These are phyloP conservation scores for Clarkia xantiana DNA, from an alignment of 345 rosid species.

Conservation along the genomic window DNA sequence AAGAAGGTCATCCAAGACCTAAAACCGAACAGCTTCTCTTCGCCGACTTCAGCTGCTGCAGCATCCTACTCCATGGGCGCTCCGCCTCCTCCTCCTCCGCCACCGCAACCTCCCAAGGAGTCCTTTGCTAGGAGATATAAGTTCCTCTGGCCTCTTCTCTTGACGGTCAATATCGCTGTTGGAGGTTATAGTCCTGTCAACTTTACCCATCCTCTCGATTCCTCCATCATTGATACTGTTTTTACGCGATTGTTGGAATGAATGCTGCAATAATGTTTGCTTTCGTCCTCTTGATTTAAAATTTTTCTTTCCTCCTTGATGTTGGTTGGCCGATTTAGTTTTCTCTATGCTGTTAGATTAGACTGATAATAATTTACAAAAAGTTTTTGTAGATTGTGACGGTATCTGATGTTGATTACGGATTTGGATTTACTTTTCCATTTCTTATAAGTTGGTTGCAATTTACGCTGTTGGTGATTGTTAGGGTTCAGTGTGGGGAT, in stretches of 20 bases:
- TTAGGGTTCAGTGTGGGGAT: neutral
- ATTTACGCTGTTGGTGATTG: neutral
- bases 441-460: neutral
- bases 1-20: constrained; percentile 29
- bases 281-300: too few relatives aligned
- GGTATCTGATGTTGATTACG: too few relatives aligned
- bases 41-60: constrained; percentile 26
- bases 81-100: constrained; percentile 31
- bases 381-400: too few relatives aligned
- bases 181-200: constrained; percentile 41
- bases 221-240: neutral
- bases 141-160: constrained; percentile 71
- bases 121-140: constrained; percentile 71
- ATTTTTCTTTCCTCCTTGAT: too few relatives aligned
- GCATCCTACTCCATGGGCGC: constrained; percentile 48
- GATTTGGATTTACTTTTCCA: neutral
- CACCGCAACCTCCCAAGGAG: constrained; percentile 58
- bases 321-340: too few relatives aligned
- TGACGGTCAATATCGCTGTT: constrained; percentile 55
- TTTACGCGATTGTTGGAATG: neutral
- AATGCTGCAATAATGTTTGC: neutral
- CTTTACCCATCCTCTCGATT: neutral
- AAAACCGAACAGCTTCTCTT: constrained; percentile 17
- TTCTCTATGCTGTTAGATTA: neutral
- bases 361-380: too few relatives aligned